Percentiles rank a stretch among this genome's conserved stretches.
phyloP scores from a whole-genome alignment of 2,329 filamentous ascomycete species.

The Diaporthe australafricana region DNA sequence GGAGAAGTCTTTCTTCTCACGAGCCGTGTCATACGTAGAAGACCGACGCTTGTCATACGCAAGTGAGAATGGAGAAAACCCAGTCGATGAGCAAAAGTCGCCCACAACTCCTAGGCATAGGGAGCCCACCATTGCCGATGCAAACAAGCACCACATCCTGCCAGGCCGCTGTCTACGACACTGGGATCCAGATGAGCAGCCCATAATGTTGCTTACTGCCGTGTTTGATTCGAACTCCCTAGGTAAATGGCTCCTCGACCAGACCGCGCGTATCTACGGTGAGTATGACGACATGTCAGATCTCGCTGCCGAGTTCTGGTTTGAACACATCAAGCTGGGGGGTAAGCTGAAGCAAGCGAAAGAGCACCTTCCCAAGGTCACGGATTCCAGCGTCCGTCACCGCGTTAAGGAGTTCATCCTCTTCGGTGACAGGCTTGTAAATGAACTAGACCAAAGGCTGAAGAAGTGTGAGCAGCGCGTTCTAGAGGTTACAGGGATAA shows the following conservation, averaged over 20 bases:
- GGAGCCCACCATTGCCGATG: not conserved
- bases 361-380: not conserved
- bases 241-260: not conserved
- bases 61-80: not conserved
- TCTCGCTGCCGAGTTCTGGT: slow-evolving; percentile 5
- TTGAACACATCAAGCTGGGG: slow-evolving; percentile 1
- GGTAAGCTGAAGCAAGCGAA: not conserved
- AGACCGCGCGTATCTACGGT: not conserved
- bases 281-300: slow-evolving; percentile 13
- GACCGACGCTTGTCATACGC: not conserved
- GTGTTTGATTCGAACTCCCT: not conserved
- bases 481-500: not conserved
- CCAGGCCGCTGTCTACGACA: not conserved
- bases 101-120: not conserved
- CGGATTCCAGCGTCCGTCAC: not conserved
- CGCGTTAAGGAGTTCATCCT: not conserved
- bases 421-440: not conserved
- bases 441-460: not conserved
- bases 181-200: not conserved
- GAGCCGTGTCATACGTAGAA: not conserved
- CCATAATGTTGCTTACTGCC: not conserved
- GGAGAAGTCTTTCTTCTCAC: not conserved
- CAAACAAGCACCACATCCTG: not conserved
- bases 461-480: slow-evolving; percentile 6
- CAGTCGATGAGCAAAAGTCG: not conserved